Evolutionary conservation across 2,329 filamentous ascomycete genomes (phyloP).

Genomic region (Diaporthe amygdali): DNA sequence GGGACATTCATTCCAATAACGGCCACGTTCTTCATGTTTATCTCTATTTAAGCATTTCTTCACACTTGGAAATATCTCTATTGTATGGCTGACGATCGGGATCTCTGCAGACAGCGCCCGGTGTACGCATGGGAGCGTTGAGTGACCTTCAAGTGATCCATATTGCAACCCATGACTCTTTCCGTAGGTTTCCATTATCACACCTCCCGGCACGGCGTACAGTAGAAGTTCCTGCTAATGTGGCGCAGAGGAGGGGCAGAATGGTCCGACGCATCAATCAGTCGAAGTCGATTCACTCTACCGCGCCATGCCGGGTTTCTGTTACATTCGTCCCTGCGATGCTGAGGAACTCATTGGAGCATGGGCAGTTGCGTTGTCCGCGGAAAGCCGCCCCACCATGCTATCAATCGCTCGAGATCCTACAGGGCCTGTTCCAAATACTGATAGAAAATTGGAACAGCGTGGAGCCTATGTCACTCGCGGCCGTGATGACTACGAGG

Average conservation of each 20-base stretch:
- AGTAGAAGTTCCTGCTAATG: no score
- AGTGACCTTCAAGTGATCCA: slow-evolving; percentile 62
- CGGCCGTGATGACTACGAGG: slow-evolving; percentile 34
- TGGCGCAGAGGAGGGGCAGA: slow-evolving; percentile 55
- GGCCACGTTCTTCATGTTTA: slow-evolving; percentile 70
- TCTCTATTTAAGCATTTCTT: slow-evolving; percentile 31
- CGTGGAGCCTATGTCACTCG: slow-evolving; percentile 36
- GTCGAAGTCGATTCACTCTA: slow-evolving; percentile 62
- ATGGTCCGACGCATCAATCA: slow-evolving; percentile 68
- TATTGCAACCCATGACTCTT: slow-evolving; percentile 65
- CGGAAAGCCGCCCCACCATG: slow-evolving; percentile 32
- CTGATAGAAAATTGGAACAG: slow-evolving; percentile 34
- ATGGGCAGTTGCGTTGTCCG: slow-evolving; percentile 50
- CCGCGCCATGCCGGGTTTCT: slow-evolving; percentile 66
- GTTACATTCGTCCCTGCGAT: slow-evolving; percentile 65
- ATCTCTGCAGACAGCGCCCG: slow-evolving; percentile 53
- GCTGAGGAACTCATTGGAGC: slow-evolving; percentile 63
- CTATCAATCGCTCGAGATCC: slow-evolving; percentile 43
- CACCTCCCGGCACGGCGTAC: no score
- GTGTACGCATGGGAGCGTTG: slow-evolving; percentile 65
- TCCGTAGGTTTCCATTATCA: slow-evolving; percentile 31
- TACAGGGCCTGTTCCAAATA: slow-evolving; percentile 33
- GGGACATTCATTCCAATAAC: slow-evolving; percentile 63
- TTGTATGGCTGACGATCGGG: not conserved
- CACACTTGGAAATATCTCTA: accelerated